Conservation (phyloP, 2,329 filamentous ascomycete genomes). For the Keithomyces neogunnii region DNA sequence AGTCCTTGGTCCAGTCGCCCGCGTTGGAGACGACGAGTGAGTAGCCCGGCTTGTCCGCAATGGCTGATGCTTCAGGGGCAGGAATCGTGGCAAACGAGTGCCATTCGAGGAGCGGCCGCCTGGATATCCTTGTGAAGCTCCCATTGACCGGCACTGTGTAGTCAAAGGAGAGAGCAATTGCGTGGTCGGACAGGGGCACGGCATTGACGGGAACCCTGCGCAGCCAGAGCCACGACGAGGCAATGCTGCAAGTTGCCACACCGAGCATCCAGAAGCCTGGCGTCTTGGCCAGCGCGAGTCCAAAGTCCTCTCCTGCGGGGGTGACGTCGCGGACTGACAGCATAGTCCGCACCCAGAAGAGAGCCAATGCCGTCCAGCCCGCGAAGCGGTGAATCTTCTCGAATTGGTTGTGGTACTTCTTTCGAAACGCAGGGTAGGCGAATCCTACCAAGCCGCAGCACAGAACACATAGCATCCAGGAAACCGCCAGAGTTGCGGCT, state of each 20-base stretch:
- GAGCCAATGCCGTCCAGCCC: constrained; percentile 57
- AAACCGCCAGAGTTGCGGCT: constrained; percentile 36
- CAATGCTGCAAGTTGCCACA: constrained; percentile 54
- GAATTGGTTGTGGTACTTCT: constrained; percentile 58
- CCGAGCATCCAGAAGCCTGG: constrained; percentile 59
- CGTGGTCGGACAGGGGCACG: constrained; percentile 63
- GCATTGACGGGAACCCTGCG: constrained; percentile 57
- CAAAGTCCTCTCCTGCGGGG: constrained; percentile 23
- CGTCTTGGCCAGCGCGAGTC: constrained; percentile 25
- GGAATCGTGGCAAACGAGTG: constrained; percentile 71
- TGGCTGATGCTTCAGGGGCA: constrained; percentile 30
- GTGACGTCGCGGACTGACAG: constrained; percentile 40
- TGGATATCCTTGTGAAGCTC: constrained; percentile 46
- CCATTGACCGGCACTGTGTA: constrained; percentile 48
- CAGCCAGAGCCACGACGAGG: constrained; percentile 66
- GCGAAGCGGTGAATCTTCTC: constrained; percentile 64
- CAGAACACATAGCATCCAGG: constrained; percentile 49
- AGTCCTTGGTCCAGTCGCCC: constrained; percentile 63
- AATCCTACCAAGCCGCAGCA: constrained; percentile 51
- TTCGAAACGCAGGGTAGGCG: constrained; percentile 56
- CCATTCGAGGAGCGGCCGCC: constrained; percentile 59
- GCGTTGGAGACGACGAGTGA: constrained; percentile 64
- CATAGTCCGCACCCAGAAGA: constrained; percentile 58
- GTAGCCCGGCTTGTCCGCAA: constrained; percentile 37
- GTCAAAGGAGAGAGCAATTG: constrained; percentile 60